Conservation (phyloP, 176 grass and related monocot genomes). For the Zea luxurians region DNA sequence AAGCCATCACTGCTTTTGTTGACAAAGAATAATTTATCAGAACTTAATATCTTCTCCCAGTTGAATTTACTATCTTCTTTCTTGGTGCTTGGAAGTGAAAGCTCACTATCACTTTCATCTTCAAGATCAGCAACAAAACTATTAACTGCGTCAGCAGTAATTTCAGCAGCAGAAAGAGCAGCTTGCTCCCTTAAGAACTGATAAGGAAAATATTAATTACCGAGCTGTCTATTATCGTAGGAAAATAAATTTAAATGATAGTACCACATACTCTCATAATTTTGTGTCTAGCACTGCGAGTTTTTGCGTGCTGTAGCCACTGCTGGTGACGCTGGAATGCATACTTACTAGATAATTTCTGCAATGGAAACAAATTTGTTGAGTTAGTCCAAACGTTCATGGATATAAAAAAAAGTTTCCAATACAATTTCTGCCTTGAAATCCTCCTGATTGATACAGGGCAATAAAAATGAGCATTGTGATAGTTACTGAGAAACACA, state of each 20-base stretch:
- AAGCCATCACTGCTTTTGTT: slow-evolving; percentile 51
- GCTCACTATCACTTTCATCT: slow-evolving; percentile 64
- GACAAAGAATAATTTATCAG: slow-evolving; percentile 42
- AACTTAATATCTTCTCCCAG: slow-evolving; percentile 71
- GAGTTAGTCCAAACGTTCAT: slow-evolving; percentile 35
- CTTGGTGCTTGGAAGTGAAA: slow-evolving; percentile 33
- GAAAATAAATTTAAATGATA: slow-evolving; percentile 20
- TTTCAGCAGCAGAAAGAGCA: slow-evolving; percentile 69
- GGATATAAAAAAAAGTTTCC: background rate
- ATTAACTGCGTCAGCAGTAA: slow-evolving; percentile 79
- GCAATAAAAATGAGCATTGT: background rate
- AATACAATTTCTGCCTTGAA: slow-evolving; percentile 1
- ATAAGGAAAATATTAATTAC: slow-evolving; percentile 34
- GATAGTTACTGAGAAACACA: too few species aligned
- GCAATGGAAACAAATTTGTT: slow-evolving; percentile 29
- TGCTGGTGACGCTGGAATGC: slow-evolving; percentile 84
- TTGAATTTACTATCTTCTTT: slow-evolving; percentile 55
- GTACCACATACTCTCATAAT: slow-evolving; percentile 78
- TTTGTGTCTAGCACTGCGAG: slow-evolving; percentile 93
- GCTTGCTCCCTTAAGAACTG: slow-evolving; percentile 95
- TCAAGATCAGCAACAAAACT: slow-evolving; percentile 87
- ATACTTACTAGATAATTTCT: slow-evolving; percentile 84
- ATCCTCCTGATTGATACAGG: slow-evolving; percentile 4
- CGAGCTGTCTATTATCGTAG: slow-evolving; percentile 26
- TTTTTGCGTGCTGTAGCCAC: slow-evolving; percentile 92